These are phyloP conservation scores for Populus davidiana DNA, from an alignment of 345 rosid species.

Conservation along the genomic window DNA sequence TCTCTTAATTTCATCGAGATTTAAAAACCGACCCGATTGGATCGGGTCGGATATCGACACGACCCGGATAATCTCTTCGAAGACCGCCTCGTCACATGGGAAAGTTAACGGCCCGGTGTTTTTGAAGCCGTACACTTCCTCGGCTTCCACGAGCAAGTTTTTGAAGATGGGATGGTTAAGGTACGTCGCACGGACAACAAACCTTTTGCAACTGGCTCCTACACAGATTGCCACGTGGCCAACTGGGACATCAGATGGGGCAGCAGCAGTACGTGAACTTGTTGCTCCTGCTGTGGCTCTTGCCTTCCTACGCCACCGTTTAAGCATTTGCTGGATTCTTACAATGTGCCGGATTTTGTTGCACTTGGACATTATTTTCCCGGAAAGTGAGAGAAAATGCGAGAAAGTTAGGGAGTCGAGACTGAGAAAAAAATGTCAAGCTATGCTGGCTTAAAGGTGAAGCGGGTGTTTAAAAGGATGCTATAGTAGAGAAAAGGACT, in stretches of 20 bases:
- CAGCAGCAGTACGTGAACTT: background rate
- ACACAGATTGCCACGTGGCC: constrained; percentile 86
- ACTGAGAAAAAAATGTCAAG: background rate
- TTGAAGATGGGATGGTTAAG: constrained; percentile 83
- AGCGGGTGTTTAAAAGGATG: background rate
- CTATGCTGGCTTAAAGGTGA: background rate
- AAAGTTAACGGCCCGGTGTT: constrained; percentile 63
- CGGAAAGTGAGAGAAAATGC: constrained; percentile 17
- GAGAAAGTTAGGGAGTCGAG: constrained; percentile 8
- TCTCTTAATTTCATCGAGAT: constrained; percentile 48
- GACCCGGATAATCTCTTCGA: constrained; percentile 60
- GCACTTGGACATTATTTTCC: constrained; percentile 39
- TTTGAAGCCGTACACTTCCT: constrained; percentile 83
- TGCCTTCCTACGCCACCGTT: constrained; percentile 71
- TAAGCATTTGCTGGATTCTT: constrained; percentile 73
- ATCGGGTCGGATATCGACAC: constrained; percentile 40
- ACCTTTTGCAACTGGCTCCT: constrained; percentile 52
- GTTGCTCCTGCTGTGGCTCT: constrained; percentile 29
- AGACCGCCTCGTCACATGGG: constrained; percentile 81
- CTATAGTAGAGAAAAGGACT: background rate
- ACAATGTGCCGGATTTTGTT: constrained; percentile 70
- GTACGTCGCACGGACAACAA: constrained; percentile 65
- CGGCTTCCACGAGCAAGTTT: constrained; percentile 60
- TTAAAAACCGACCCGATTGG: constrained; percentile 21
- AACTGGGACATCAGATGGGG: constrained; percentile 65